These are phyloP conservation scores for Xylaria sp. DNA, from an alignment of 2,329 filamentous ascomycete species.

Conservation along the genomic window DNA sequence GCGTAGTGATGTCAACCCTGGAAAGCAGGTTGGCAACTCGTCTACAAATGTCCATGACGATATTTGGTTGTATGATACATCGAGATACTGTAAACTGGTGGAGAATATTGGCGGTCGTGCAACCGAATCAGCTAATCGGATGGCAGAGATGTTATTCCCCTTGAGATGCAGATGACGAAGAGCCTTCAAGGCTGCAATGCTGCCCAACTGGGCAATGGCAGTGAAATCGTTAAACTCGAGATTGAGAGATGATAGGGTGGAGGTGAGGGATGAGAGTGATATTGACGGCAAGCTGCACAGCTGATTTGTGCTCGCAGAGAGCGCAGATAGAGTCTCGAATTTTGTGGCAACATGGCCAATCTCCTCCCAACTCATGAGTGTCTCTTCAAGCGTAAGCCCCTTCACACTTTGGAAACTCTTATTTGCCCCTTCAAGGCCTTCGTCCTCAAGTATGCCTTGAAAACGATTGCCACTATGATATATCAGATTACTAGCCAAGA, in stretches of 20 bases:
- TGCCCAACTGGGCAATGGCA: slow-evolving; percentile 65
- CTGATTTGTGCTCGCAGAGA: slow-evolving; percentile 68
- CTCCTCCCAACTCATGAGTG: slow-evolving; percentile 72
- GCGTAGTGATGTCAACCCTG: slow-evolving; percentile 77
- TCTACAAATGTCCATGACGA: slow-evolving; percentile 79
- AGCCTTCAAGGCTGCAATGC: slow-evolving; percentile 61
- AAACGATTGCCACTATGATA: slow-evolving; percentile 77
- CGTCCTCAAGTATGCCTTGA: slow-evolving; percentile 56
- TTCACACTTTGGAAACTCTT: slow-evolving; percentile 61
- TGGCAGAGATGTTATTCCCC: slow-evolving; percentile 72
- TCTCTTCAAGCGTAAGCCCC: slow-evolving; percentile 74
- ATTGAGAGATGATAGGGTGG: slow-evolving; percentile 69
- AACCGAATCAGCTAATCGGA: slow-evolving; percentile 46
- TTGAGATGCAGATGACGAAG: slow-evolving; percentile 77
- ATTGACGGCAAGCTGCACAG: slow-evolving; percentile 62
- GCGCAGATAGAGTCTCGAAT: slow-evolving; percentile 63
- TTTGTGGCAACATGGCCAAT: slow-evolving; percentile 63
- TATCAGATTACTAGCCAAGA: slow-evolving; percentile 16
- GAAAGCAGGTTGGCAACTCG: slow-evolving; percentile 72
- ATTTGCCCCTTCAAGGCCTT: slow-evolving; percentile 50
- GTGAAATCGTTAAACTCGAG: slow-evolving; percentile 78
- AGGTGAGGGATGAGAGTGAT: slow-evolving; percentile 54
- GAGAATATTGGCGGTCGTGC: slow-evolving; percentile 61
- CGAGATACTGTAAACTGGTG: slow-evolving; percentile 68
- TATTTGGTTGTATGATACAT: slow-evolving; percentile 78